Evolutionary conservation across 106 monocot genomes (phyloP), one percentile per base, ranked within the genome.

Genomic region (Agapanthus africanus): DNA sequence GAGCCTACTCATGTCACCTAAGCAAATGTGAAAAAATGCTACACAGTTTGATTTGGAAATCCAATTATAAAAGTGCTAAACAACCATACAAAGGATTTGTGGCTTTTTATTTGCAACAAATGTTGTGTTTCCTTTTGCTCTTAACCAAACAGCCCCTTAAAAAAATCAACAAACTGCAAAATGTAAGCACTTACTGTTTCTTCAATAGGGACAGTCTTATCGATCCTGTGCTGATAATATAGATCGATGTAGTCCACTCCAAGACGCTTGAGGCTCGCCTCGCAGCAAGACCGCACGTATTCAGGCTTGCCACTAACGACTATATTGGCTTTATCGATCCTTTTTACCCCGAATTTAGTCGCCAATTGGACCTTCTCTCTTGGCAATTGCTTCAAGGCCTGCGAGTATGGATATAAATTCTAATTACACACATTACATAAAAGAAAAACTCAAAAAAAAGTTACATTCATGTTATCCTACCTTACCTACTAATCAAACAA

Each of bases 181-280:
- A 37, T 31, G 19, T 15, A 35, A 13, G 21, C 59, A 19, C 79
- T 79, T 68, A 94, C 90, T 66, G 87, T 90, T 51, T 84, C 94
- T 69, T 94, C 94, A 38, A 94, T 94, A 25, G 87, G 90, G 28
- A 85, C 76, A 14, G 80, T 65, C 21, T 73, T 79, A 70, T 94
- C 94, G 21, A 94, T 22, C 21, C 90, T 79, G 51, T 94, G 94
- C 52, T 82, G 84, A 71, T 87, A 90, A 60, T 94, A 94, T 6
- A 94, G 80, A 79, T 94, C 94, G 42, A 94, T 90, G 59, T 90
- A 94, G 40, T 94, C 90, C 51, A 94, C 71, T 18, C 77, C 87
- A 30, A 94, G 90, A 22, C 94, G 87, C 71, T 80, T 32, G 16
- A 94, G 82, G 63, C 94, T 94, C 3, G 76, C 90, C 60, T 85